Percentiles rank a stretch among this genome's conserved stretches.
These are phyloP conservation scores for Saccharomycopsis microspora DNA, from an alignment of 805 yeast species.

Conservation along the genomic window DNA sequence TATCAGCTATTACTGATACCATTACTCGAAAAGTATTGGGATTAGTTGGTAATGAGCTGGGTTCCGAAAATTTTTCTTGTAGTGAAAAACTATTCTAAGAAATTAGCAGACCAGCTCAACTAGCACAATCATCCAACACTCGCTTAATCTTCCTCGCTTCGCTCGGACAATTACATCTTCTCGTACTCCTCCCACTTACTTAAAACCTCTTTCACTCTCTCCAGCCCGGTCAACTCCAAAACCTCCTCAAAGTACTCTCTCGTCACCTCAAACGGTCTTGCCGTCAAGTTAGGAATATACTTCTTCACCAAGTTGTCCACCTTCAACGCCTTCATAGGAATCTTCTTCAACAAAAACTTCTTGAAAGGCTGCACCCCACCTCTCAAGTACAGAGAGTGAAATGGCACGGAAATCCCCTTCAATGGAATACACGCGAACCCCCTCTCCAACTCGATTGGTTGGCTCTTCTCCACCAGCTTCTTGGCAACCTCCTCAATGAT, in stretches of 20 bases:
- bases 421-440: conserved; percentile 98
- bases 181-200: conserved; percentile 93
- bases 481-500: conserved; percentile 79
- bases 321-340: conserved; percentile 88
- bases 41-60: background rate
- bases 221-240: conserved; percentile 81
- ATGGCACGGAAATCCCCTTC: conserved; percentile 98
- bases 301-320: conserved; percentile 88
- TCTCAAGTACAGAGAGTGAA: conserved; percentile 98
- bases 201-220: conserved; percentile 77
- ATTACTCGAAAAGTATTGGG: background rate
- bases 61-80: background rate
- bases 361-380: conserved; percentile 99
- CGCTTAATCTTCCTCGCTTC: background rate
- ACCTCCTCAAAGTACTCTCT: conserved; percentile 97
- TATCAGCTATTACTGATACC: too few species aligned
- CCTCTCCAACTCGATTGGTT: conserved; percentile 94
- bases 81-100: background rate
- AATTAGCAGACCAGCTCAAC: background rate
- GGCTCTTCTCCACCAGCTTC: conserved; percentile 78
- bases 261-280: conserved; percentile 90
- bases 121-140: background rate
- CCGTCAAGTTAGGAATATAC: conserved; percentile 98
- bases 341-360: conserved; percentile 92
- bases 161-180: background rate